phyloP scores from a whole-genome alignment of 176 grass and related monocot genomes.

The Echinochloa phyllopogon region DNA sequence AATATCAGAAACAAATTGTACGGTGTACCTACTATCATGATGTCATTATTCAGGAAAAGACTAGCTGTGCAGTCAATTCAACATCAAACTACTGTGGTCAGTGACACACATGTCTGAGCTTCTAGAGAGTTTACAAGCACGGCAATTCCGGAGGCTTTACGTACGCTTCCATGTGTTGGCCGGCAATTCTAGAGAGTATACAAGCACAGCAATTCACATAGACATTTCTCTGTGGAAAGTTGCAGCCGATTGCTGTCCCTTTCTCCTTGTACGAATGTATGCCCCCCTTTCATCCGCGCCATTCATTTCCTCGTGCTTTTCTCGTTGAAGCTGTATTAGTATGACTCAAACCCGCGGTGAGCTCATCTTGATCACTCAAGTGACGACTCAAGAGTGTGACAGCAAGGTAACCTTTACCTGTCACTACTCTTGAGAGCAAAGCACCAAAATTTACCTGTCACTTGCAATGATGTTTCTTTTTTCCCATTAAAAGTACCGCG shows the following conservation, averaged over 20 bases:
- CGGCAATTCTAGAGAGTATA: not conserved
- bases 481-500: not conserved
- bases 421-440: not conserved
- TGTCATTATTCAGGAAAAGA: conserved; percentile 5
- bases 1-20: not conserved
- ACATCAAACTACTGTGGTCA: not conserved
- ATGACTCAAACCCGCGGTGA: not conserved
- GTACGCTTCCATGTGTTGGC: not conserved
- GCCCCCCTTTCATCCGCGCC: not conserved
- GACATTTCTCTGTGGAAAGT: conserved; percentile 14
- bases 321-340: not conserved
- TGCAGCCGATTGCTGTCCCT: not conserved
- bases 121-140: conserved; percentile 18
- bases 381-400: conserved; percentile 28
- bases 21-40: not conserved
- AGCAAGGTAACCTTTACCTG: conserved; percentile 1
- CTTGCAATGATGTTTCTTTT: not conserved
- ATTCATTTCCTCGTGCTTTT: not conserved
- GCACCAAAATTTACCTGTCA: not conserved
- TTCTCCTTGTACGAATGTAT: too few relatives aligned
- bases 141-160: not conserved
- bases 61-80: conserved; percentile 4
- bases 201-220: too few relatives aligned
- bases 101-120: not conserved
- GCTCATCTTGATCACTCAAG: conserved; percentile 6